A percentile compares a stretch with the other conserved stretches of the same genome.
These are phyloP conservation scores for Volutella citrinella DNA, from an alignment of 2,329 filamentous ascomycete species.

Conservation along the genomic window DNA sequence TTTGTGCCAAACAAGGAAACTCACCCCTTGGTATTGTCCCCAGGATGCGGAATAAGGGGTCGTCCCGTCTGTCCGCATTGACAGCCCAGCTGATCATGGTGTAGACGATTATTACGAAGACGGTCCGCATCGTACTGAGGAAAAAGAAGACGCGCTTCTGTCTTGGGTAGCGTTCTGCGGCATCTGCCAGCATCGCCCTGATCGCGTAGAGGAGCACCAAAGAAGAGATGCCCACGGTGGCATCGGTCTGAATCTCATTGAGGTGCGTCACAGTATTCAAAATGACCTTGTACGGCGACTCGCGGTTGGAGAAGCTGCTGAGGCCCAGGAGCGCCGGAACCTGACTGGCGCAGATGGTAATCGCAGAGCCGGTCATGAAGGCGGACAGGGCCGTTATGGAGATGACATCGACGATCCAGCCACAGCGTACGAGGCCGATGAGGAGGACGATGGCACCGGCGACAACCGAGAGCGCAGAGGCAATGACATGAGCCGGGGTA, in stretches of 20 bases:
- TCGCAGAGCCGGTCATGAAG: slow-evolving; percentile 94
- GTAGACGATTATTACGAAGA: slow-evolving; percentile 88
- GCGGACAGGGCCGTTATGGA: slow-evolving; percentile 86
- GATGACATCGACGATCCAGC: slow-evolving; percentile 92
- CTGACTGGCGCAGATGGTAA: slow-evolving; percentile 85
- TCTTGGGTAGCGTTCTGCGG: slow-evolving; percentile 66
- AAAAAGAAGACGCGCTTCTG: slow-evolving; percentile 82
- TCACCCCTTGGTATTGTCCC: slow-evolving; percentile 69
- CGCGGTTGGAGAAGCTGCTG: slow-evolving; percentile 69
- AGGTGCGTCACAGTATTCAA: slow-evolving; percentile 79
- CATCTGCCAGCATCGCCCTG: slow-evolving; percentile 60
- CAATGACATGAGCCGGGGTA: slow-evolving; percentile 63
- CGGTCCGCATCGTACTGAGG: slow-evolving; percentile 82
- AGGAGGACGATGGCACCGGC: slow-evolving; percentile 73
- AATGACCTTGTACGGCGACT: slow-evolving; percentile 75
- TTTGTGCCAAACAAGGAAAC: too few species aligned
- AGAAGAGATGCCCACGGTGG: slow-evolving; percentile 83
- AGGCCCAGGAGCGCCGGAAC: slow-evolving; percentile 80
- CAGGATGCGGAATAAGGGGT: slow-evolving; percentile 72
- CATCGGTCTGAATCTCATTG: slow-evolving; percentile 66
- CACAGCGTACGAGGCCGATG: slow-evolving; percentile 75
- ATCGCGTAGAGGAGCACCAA: slow-evolving; percentile 75
- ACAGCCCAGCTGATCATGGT: slow-evolving; percentile 85
- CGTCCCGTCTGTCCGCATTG: slow-evolving; percentile 63
- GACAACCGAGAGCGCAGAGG: slow-evolving; percentile 75